Evolutionary conservation across 257 asterid genomes (phyloP).

Genomic region (Orobanche coerulescens): DNA sequence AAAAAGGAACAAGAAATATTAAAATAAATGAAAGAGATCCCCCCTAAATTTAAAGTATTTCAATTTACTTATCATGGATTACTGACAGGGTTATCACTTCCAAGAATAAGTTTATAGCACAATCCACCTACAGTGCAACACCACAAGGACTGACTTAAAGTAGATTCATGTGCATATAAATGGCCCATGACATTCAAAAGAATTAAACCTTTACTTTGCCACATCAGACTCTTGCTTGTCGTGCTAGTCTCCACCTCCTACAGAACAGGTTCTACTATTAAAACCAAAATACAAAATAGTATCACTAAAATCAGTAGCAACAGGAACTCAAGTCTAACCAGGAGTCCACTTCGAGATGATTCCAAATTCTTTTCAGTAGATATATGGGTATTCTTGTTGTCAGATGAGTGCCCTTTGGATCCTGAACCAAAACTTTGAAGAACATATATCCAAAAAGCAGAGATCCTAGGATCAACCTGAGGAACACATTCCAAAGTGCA

Average conservation of each 20-base stretch:
- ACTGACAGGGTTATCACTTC: neutral
- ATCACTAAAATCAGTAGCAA: slow-evolving; percentile 8
- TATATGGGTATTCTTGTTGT: neutral
- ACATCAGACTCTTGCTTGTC: neutral
- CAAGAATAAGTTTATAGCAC: neutral
- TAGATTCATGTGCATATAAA: neutral
- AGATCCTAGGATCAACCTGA: slow-evolving; percentile 32
- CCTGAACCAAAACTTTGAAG: neutral
- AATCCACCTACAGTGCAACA: neutral
- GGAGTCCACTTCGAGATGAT: slow-evolving; percentile 9
- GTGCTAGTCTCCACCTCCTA: slow-evolving; percentile 20
- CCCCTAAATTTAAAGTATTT: neutral
- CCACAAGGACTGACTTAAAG: neutral
- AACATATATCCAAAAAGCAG: slow-evolving; percentile 25
- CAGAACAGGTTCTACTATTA: slow-evolving; percentile 16
- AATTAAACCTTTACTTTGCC: slow-evolving; percentile 23
- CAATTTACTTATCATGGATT: neutral
- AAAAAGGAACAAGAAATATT: neutral
- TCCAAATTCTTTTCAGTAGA: neutral
- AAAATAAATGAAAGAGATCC: neutral
- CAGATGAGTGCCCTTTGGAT: neutral
- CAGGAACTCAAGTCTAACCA: slow-evolving; percentile 17
- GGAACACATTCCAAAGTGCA: slow-evolving; percentile 23
- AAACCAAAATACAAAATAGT: neutral
- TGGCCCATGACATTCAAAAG: slow-evolving; percentile 2